phyloP scores from a whole-genome alignment of 371 early-diverging fungal genomes.

The Apophysomyces sp. region DNA sequence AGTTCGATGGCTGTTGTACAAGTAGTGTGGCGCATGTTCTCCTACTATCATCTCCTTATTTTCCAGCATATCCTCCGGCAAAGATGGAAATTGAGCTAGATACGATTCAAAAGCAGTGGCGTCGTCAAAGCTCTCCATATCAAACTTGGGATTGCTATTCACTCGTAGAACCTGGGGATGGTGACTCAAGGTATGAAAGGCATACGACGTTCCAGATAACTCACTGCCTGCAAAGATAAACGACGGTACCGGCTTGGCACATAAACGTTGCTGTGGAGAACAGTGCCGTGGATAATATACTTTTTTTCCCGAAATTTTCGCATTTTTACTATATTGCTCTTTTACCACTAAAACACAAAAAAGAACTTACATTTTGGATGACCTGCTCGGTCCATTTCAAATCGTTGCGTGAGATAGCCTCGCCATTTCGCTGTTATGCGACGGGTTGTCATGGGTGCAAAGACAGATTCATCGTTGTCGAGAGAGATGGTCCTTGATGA shows the following conservation, averaged over 20 bases:
- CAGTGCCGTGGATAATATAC: constrained; percentile 53
- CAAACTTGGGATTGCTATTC: constrained; percentile 1
- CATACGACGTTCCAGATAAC: constrained; percentile 41
- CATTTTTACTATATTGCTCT: neutral
- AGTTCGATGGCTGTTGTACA: constrained; percentile 34
- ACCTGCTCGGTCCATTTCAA: constrained; percentile 9
- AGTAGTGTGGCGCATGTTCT: constrained; percentile 43
- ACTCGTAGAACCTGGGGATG: constrained; percentile 48
- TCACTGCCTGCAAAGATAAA: constrained; percentile 63
- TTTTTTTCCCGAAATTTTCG: neutral
- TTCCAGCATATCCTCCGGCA: constrained; percentile 16
- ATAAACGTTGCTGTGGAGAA: constrained; percentile 34
- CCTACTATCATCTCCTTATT: constrained; percentile 27
- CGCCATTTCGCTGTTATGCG: constrained; percentile 22
- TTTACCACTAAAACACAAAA: neutral
- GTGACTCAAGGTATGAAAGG: constrained; percentile 43
- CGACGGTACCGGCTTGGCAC: constrained; percentile 56
- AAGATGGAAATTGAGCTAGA: constrained; percentile 33
- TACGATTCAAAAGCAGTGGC: constrained; percentile 38
- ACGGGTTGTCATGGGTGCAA: constrained; percentile 27
- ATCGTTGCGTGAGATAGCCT: constrained; percentile 22
- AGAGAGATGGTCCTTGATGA: neutral
- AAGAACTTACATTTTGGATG: constrained; percentile 27
- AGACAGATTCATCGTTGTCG: constrained; percentile 20
- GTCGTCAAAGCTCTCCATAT: constrained; percentile 18